phyloP scores from a whole-genome alignment of 1,284 basidiomycete genomes.

The Porogramme epimiltina region DNA sequence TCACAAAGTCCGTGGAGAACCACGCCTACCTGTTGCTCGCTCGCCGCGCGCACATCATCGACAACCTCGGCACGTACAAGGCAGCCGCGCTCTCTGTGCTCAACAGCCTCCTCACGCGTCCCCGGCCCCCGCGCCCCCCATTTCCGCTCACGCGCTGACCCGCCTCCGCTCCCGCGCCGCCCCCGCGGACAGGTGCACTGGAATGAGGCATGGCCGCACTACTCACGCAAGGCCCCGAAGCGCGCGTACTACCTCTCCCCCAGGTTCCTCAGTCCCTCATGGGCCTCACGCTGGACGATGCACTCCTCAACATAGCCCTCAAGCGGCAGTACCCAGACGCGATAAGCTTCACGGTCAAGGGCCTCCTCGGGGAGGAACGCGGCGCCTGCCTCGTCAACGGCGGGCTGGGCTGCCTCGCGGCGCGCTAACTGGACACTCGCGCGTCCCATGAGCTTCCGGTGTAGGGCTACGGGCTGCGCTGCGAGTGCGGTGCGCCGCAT shows the following conservation, averaged over 20 bases:
- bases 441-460: too few species aligned
- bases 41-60: constrained; percentile 85
- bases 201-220: too few species aligned
- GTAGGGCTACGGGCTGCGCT: too few species aligned
- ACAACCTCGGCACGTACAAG: constrained; percentile 80
- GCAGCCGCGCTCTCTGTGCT: constrained; percentile 80
- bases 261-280: constrained; percentile 90
- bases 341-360: constrained; percentile 81
- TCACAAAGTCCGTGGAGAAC: constrained; percentile 78
- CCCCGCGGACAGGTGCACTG: too few species aligned
- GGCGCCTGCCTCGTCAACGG: constrained; percentile 90
- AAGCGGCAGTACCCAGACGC: constrained; percentile 75
- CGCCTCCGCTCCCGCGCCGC: too few species aligned
- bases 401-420: constrained; percentile 88
- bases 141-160: too few species aligned
- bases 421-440: too few species aligned
- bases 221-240: too few species aligned
- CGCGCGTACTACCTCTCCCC: constrained; percentile 86
- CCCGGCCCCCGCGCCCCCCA: too few species aligned
- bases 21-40: constrained; percentile 88
- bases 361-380: constrained; percentile 83
- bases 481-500: too few species aligned
- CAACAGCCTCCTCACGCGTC: constrained; percentile 84
- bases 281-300: constrained; percentile 81
- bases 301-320: constrained; percentile 84